phyloP scores from a whole-genome alignment of 1,284 basidiomycete species.

The Porodaedalea pini region DNA sequence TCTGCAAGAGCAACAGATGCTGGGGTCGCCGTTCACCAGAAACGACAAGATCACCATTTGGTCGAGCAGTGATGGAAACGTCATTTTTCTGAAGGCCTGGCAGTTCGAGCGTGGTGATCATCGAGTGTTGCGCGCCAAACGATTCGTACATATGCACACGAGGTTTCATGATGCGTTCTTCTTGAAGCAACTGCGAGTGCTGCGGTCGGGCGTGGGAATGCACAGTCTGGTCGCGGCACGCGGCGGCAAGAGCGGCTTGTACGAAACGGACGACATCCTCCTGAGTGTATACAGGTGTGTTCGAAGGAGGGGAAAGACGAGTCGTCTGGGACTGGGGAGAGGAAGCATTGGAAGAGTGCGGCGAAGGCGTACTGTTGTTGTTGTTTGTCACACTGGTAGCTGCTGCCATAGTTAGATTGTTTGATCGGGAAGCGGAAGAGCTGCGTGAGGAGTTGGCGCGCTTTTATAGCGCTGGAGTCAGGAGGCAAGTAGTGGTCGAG shows the following conservation, averaged over 20 bases:
- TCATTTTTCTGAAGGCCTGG: conserved; percentile 17
- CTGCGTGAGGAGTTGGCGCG: neutral
- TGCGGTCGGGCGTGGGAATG: neutral
- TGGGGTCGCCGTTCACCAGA: conserved; percentile 12
- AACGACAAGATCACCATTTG: conserved; percentile 15
- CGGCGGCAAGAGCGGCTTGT: neutral
- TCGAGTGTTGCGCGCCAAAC: neutral
- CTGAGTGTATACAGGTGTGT: conserved; percentile 4
- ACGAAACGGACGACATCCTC: conserved; percentile 12
- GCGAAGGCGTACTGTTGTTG: conserved; percentile 4
- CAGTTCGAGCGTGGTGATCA: conserved; percentile 16
- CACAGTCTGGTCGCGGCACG: neutral
- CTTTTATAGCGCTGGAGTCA: conserved; percentile 2
- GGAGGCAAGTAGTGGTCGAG: neutral
- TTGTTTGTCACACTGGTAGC: neutral
- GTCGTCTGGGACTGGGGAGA: neutral
- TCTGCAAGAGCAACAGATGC: conserved; percentile 8
- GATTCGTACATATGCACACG: conserved; percentile 16
- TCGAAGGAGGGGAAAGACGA: neutral
- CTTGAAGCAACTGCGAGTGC: neutral
- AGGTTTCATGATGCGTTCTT: conserved; percentile 11
- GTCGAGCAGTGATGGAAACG: conserved; percentile 11
- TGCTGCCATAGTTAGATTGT: neutral
- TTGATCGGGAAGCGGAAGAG: neutral
- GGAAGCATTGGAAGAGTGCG: neutral